A percentile compares a stretch with the other conserved stretches of the same genome.
These are phyloP conservation scores for Cystobasidiaceae sp. DNA, from an alignment of 1,284 basidiomycete species.

Conservation along the genomic window DNA sequence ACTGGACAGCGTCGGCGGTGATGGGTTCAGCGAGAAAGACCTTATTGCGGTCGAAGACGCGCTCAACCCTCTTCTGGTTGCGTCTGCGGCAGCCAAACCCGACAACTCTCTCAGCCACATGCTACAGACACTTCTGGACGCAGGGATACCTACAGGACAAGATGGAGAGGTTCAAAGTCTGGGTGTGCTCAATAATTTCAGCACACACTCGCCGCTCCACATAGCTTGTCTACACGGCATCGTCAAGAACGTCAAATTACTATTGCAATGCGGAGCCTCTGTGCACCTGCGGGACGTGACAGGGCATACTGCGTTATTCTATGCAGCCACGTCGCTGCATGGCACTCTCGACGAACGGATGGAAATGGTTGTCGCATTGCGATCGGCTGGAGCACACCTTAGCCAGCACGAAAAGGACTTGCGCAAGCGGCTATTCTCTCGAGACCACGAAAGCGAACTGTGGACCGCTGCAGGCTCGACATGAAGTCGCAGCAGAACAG, in stretches of 20 bases:
- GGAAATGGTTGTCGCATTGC: conserved; percentile 60
- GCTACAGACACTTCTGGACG: background rate
- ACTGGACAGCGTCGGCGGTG: conserved; percentile 6
- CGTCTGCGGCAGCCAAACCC: conserved; percentile 34
- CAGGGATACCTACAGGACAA: background rate
- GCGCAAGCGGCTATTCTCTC: conserved; percentile 46
- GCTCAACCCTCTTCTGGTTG: conserved; percentile 38
- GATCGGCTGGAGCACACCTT: conserved; percentile 68
- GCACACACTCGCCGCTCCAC: conserved; percentile 69
- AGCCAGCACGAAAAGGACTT: conserved; percentile 61
- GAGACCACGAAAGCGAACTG: background rate
- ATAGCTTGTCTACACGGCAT: conserved; percentile 69
- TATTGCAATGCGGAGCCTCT: conserved; percentile 73
- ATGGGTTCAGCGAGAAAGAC: conserved; percentile 31
- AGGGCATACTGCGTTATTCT: conserved; percentile 65
- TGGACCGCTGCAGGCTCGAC: conserved; percentile 9
- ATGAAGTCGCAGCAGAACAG: background rate
- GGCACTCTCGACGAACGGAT: conserved; percentile 63
- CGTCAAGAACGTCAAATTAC: conserved; percentile 53
- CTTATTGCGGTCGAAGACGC: conserved; percentile 34
- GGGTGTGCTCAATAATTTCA: conserved; percentile 38
- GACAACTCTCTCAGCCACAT: conserved; percentile 33
- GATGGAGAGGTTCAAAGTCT: conserved; percentile 13
- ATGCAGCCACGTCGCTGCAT: conserved; percentile 46
- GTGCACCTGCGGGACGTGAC: conserved; percentile 73